These are phyloP conservation scores for Aspergillus bridgeri DNA, from an alignment of 495 filamentous ascomycete genomes.

Conservation along the genomic window DNA sequence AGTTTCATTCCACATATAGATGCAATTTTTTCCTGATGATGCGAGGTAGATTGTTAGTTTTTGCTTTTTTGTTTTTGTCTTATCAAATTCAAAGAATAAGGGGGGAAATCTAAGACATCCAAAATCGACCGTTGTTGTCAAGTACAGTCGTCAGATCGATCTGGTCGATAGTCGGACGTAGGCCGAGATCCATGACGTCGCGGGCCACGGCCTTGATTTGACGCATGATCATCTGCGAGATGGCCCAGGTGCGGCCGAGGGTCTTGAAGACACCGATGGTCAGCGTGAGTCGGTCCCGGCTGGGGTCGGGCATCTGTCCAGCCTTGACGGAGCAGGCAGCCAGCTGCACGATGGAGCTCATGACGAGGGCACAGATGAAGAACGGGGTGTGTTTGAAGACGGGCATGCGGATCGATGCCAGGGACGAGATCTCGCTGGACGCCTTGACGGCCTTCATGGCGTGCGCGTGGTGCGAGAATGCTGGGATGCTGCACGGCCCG, in stretches of 20 bases:
- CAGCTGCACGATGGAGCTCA: conserved; percentile 57
- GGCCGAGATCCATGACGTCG: conserved; percentile 44
- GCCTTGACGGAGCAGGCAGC: conserved; percentile 67
- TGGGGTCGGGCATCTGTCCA: conserved; percentile 63
- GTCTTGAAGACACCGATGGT: conserved; percentile 80
- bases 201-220: conserved; percentile 61
- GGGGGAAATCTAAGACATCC: conserved; percentile 30
- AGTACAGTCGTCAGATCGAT: conserved; percentile 39
- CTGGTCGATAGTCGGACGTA: conserved; percentile 42
- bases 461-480: conserved; percentile 57
- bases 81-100: no score
- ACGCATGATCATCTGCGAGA: conserved; percentile 65
- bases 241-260: conserved; percentile 71
- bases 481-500: conserved; percentile 48
- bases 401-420: conserved; percentile 72
- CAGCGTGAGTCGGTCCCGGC: conserved; percentile 72
- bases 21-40: not conserved
- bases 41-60: not conserved
- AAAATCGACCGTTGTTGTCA: conserved; percentile 40
- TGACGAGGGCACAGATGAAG: conserved; percentile 74
- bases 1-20: not conserved
- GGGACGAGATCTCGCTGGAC: conserved; percentile 70
- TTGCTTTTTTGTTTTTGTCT: not conserved
- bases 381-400: conserved; percentile 80
- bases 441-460: conserved; percentile 76